Percentiles rank a stretch among this genome's conserved stretches.
phyloP scores from a whole-genome alignment of 1,139 yeast species.

The Debaryomyces psychrophilus region DNA sequence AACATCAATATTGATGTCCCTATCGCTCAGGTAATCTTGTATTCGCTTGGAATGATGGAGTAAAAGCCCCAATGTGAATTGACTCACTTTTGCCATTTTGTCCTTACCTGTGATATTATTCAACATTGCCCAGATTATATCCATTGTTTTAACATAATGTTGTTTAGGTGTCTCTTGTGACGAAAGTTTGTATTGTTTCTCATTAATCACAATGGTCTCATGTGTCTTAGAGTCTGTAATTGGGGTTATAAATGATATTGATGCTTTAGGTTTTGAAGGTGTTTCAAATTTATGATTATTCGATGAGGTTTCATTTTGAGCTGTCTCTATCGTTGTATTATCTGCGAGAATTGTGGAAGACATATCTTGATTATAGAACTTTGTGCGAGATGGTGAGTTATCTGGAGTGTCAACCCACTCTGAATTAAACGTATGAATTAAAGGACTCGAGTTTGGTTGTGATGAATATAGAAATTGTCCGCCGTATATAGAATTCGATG shows the following conservation, averaged over 20 bases:
- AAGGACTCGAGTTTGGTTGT: conserved; percentile 21
- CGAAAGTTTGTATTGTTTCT: background rate
- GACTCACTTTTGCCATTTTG: conserved; percentile 65
- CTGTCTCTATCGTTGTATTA: background rate
- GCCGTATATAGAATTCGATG: background rate
- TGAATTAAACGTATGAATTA: conserved; percentile 31
- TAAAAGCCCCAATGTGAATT: conserved; percentile 58
- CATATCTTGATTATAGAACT: conserved; percentile 12
- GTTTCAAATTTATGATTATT: conserved; percentile 12
- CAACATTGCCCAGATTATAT: conserved; percentile 54
- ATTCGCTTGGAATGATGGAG: conserved; percentile 51
- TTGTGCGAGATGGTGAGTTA: conserved; percentile 27
- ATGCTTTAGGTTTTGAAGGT: conserved; percentile 11
- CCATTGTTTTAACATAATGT: conserved; percentile 24
- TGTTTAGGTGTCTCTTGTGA: background rate
- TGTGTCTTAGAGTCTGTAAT: conserved; percentile 8
- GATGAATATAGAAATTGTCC: conserved; percentile 14
- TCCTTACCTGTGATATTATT: conserved; percentile 68
- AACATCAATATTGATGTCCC: conserved; percentile 30
- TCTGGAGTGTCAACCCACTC: conserved; percentile 43
- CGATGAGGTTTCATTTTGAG: background rate
- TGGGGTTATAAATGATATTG: conserved; percentile 11
- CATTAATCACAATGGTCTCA: conserved; percentile 5
- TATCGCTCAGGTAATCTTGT: conserved; percentile 41
- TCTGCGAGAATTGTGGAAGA: conserved; percentile 5